phyloP scores from a whole-genome alignment of 306 rosid species.

The Rosa rugosa region DNA sequence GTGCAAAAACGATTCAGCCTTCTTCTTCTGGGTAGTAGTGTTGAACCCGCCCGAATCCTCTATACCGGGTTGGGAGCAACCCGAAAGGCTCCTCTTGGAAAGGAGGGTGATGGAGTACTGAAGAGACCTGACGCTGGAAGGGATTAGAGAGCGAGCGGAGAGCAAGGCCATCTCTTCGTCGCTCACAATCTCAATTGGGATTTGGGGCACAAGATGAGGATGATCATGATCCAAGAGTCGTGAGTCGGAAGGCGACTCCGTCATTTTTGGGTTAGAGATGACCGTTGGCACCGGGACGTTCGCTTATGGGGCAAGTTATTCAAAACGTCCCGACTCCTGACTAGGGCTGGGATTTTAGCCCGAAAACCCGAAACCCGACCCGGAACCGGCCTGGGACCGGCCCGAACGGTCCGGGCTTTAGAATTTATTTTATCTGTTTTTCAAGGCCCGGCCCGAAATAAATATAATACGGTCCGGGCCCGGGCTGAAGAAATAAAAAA shows the following conservation, averaged over 20 bases:
- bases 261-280: slow-evolving; percentile 37
- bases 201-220: slow-evolving; percentile 18
- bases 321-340: too few relatives aligned
- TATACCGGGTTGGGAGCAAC: slow-evolving; percentile 37
- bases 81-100: slow-evolving; percentile 46
- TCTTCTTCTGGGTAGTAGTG: slow-evolving; percentile 38
- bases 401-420: too few relatives aligned
- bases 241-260: slow-evolving; percentile 39
- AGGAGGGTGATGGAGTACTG: slow-evolving; percentile 42
- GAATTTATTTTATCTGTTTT: too few relatives aligned
- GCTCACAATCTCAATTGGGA: slow-evolving; percentile 69
- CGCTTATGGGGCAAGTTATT: too few relatives aligned
- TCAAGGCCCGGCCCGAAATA: too few relatives aligned
- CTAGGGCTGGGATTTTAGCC: too few relatives aligned
- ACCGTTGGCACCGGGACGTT: slow-evolving; percentile 36
- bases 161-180: slow-evolving; percentile 82
- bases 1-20: slow-evolving; percentile 37
- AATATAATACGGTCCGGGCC: too few relatives aligned
- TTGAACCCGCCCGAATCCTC: slow-evolving; percentile 47
- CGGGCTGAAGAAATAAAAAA: too few relatives aligned
- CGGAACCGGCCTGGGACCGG: too few relatives aligned
- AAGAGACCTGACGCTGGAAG: slow-evolving; percentile 38
- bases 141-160: slow-evolving; percentile 39
- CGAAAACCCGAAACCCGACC: too few relatives aligned
- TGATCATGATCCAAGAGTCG: neutral